A percentile compares a stretch with the other conserved stretches of the same genome.
Conservation (phyloP, 2,329 filamentous ascomycete genomes). For the Karstenula rhodostoma region DNA sequence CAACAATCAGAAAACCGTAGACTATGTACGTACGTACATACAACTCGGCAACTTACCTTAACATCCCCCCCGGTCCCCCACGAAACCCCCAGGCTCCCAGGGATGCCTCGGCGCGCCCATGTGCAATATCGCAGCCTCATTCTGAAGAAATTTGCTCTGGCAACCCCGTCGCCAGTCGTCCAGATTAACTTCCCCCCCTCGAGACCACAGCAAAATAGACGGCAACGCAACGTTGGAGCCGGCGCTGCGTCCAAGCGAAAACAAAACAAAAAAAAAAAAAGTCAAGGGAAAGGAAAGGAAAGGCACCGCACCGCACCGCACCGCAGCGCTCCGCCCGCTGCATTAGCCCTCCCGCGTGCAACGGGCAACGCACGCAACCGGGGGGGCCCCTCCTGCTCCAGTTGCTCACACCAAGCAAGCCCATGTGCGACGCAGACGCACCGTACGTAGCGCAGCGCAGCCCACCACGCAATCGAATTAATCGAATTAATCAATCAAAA, state of each 20-base stretch:
- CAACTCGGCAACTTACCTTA: neutral
- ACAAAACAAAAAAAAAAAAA: too few relatives aligned
- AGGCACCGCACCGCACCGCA: neutral
- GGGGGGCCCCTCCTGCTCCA: too few relatives aligned
- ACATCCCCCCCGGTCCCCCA: neutral
- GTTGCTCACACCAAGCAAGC: too few relatives aligned
- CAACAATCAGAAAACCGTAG: too few relatives aligned
- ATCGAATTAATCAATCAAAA: too few relatives aligned
- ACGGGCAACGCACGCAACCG: neutral
- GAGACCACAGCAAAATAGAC: neutral
- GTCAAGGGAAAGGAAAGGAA: neutral
- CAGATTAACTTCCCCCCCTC: conserved; percentile 1
- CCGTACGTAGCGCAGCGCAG: too few relatives aligned
- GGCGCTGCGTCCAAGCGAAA: neutral
- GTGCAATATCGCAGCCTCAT: conserved; percentile 6
- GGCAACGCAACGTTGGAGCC: too few relatives aligned
- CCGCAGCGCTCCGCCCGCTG: neutral
- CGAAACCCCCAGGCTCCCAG: neutral
- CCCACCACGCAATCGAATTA: too few relatives aligned
- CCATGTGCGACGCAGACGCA: too few relatives aligned
- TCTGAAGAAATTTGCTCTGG: neutral
- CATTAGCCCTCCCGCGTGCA: conserved; percentile 13
- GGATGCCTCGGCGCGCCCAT: neutral
- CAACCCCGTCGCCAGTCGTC: neutral
- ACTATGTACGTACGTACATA: too few relatives aligned